Percentiles rank a stretch among this genome's conserved stretches.
phyloP scores from a whole-genome alignment of 2,329 filamentous ascomycete species.

The Alternaria burnsii region DNA sequence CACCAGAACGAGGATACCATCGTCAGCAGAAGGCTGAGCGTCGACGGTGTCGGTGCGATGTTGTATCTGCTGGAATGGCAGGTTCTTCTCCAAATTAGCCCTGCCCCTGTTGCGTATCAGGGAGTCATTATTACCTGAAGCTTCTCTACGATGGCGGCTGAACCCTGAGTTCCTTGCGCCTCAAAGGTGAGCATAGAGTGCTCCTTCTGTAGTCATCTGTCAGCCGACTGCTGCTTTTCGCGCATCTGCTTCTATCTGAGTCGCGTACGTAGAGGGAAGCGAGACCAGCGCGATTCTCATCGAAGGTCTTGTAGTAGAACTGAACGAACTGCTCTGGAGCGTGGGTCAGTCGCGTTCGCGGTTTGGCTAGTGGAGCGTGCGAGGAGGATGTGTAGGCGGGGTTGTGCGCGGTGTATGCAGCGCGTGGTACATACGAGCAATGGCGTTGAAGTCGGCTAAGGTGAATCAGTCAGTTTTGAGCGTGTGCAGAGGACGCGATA shows the following conservation, averaged over 20 bases:
- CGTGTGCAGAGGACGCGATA: background rate
- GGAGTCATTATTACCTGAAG: conserved; percentile 68
- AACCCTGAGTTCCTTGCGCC: conserved; percentile 71
- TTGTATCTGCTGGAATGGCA: conserved; percentile 83
- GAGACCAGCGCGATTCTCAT: conserved; percentile 72
- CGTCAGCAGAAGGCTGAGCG: conserved; percentile 76
- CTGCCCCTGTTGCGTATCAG: background rate
- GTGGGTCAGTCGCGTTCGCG: conserved; percentile 24
- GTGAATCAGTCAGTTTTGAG: conserved; percentile 5
- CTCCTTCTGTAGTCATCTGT: conserved; percentile 58
- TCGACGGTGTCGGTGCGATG: conserved; percentile 82
- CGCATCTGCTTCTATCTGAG: background rate
- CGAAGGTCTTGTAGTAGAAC: conserved; percentile 92
- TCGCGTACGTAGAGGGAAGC: conserved; percentile 79
- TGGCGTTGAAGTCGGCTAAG: conserved; percentile 23
- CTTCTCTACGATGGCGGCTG: conserved; percentile 76
- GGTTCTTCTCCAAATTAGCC: conserved; percentile 60
- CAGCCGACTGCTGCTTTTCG: conserved; percentile 8
- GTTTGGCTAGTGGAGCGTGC: background rate
- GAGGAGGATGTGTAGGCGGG: background rate
- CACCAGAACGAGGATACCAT: conserved; percentile 83
- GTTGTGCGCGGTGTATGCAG: background rate
- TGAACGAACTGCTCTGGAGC: conserved; percentile 80
- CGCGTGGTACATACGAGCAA: conserved; percentile 20
- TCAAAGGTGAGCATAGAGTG: conserved; percentile 96